Percentiles rank a stretch among this genome's conserved stretches.
These are phyloP conservation scores for Candida xyloterini DNA, from an alignment of 805 yeast species.

Conservation along the genomic window DNA sequence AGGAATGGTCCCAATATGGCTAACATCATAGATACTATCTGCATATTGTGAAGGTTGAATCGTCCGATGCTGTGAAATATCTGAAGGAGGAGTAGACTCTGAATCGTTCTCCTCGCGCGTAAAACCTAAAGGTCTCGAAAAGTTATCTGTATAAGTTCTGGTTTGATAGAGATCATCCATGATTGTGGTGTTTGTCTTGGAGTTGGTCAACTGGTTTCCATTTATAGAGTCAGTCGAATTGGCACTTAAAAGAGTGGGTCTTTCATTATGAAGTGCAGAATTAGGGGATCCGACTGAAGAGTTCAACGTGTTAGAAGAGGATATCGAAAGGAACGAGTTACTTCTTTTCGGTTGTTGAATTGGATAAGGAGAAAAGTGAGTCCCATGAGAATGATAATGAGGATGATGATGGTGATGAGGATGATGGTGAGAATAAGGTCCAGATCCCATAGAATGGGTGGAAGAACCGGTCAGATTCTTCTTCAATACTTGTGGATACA, in stretches of 20 bases:
- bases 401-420: conserved; percentile 22
- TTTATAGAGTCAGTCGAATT: conserved; percentile 24
- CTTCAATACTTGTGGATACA: conserved; percentile 17
- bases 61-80: conserved; percentile 2
- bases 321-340: conserved; percentile 26
- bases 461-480: conserved; percentile 31
- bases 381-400: conserved; percentile 22
- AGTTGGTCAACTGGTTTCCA: conserved; percentile 28
- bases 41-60: neutral
- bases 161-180: conserved; percentile 34
- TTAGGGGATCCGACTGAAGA: conserved; percentile 6
- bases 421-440: conserved; percentile 18
- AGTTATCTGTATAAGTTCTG: conserved; percentile 29
- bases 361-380: conserved; percentile 28
- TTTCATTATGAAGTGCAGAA: conserved; percentile 13
- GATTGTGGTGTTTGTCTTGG: conserved; percentile 33
- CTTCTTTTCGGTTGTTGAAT: conserved; percentile 17
- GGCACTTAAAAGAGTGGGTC: conserved; percentile 27
- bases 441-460: conserved; percentile 23
- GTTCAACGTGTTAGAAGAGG: conserved; percentile 24
- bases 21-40: neutral
- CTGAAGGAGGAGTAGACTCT: conserved; percentile 8
- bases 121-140: neutral
- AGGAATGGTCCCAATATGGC: conserved; percentile 7
- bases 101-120: conserved; percentile 5